Evolutionary conservation across 2,329 filamentous ascomycete genomes (phyloP).

Genomic region (Cylindrodendrum hubeiense): DNA sequence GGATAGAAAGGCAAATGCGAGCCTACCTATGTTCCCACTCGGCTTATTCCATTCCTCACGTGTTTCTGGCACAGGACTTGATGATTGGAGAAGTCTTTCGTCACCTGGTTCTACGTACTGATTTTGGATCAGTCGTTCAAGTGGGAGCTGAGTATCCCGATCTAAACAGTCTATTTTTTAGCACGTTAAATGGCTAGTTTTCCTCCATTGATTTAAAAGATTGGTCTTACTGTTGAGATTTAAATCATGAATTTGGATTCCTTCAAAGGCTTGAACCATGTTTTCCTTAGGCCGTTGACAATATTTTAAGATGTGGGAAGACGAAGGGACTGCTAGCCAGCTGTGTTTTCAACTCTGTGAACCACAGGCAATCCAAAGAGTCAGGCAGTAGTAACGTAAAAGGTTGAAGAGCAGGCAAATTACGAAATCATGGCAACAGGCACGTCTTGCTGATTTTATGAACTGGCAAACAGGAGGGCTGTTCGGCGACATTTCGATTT

Average conservation of each 20-base stretch:
- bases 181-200: neutral
- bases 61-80: neutral
- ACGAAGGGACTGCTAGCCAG: neutral
- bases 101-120: neutral
- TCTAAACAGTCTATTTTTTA: neutral
- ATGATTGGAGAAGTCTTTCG: neutral
- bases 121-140: neutral
- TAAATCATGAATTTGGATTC: neutral
- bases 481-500: neutral
- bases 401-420: neutral
- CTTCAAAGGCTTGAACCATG: neutral
- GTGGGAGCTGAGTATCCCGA: neutral
- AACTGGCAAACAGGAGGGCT: neutral
- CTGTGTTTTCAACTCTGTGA: neutral
- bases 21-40: neutral
- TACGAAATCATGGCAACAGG: neutral
- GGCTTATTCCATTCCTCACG: neutral
- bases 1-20: neutral
- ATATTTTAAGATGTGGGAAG: neutral
- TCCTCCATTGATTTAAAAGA: neutral
- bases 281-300: neutral
- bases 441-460: neutral
- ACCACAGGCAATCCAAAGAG: neutral
- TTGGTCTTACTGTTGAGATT: neutral
- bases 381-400: neutral